Conservation (phyloP, 108 stramenopile species). For the Nitzschia sp. region DNA sequence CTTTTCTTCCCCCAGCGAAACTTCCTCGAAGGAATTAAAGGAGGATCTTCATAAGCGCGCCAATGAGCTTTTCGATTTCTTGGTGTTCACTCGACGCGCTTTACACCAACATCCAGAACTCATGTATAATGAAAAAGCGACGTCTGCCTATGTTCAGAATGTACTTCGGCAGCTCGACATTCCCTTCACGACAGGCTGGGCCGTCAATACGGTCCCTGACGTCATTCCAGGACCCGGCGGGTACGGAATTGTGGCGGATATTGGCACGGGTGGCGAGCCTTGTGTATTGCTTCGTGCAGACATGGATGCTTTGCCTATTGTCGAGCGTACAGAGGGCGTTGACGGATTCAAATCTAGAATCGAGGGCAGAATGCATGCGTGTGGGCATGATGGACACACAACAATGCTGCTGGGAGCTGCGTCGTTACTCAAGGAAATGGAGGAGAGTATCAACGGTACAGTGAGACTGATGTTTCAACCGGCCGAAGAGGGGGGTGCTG, state of each 20-base stretch:
- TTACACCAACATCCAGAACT: slow-evolving; percentile 81
- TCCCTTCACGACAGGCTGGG: slow-evolving; percentile 68
- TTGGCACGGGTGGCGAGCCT: slow-evolving; percentile 69
- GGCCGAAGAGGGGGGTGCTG: slow-evolving; percentile 93
- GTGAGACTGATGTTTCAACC: slow-evolving; percentile 73
- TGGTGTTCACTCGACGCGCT: slow-evolving; percentile 56
- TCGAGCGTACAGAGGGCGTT: slow-evolving; percentile 59
- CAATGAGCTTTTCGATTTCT: slow-evolving; percentile 41
- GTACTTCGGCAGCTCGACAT: slow-evolving; percentile 60
- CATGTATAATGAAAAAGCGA: slow-evolving; percentile 74
- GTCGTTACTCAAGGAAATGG: slow-evolving; percentile 58
- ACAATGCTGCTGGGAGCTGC: slow-evolving; percentile 89
- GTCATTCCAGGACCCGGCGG: slow-evolving; percentile 57
- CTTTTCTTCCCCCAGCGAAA: slow-evolving; percentile 4
- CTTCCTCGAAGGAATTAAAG: slow-evolving; percentile 14
- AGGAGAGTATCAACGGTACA: slow-evolving; percentile 60
- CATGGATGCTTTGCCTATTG: slow-evolving; percentile 94
- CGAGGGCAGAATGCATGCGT: slow-evolving; percentile 89
- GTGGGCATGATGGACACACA: slow-evolving; percentile 95
- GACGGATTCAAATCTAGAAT: slow-evolving; percentile 56
- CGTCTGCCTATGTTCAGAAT: slow-evolving; percentile 62
- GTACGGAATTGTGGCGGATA: slow-evolving; percentile 79
- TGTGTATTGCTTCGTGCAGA: slow-evolving; percentile 88
- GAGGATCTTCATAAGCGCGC: slow-evolving; percentile 35
- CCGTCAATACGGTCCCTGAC: slow-evolving; percentile 62